Evolutionary conservation across 2,329 filamentous ascomycete genomes (phyloP).

Genomic region (Fusarium protoensiforme): DNA sequence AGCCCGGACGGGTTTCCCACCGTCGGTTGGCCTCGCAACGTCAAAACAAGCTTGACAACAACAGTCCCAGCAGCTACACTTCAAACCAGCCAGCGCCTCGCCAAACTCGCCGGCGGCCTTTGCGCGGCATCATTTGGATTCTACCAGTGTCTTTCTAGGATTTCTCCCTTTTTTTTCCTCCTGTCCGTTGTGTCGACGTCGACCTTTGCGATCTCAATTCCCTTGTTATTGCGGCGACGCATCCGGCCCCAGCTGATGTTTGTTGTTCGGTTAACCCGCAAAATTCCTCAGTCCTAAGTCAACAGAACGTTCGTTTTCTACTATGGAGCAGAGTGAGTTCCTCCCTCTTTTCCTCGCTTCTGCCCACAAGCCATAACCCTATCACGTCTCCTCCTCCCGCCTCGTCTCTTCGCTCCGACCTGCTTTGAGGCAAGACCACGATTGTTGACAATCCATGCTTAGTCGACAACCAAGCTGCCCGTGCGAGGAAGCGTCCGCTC

Average conservation of each 20-base stretch:
- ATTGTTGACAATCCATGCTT: slow-evolving; percentile 31
- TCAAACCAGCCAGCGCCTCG: slow-evolving; percentile 44
- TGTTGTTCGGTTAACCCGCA: slow-evolving; percentile 50
- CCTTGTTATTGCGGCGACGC: slow-evolving; percentile 44
- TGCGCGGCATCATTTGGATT: slow-evolving; percentile 28
- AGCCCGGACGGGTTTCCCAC: slow-evolving; percentile 44
- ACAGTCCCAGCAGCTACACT: slow-evolving; percentile 45
- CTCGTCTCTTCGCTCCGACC: neutral
- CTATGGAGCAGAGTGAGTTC: slow-evolving; percentile 52
- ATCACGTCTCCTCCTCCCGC: slow-evolving; percentile 15
- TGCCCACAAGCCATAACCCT: slow-evolving; percentile 19
- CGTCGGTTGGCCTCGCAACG: slow-evolving; percentile 58
- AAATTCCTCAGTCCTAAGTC: slow-evolving; percentile 42
- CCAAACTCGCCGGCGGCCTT: slow-evolving; percentile 28
- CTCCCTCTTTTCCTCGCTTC: slow-evolving; percentile 26
- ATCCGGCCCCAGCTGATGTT: slow-evolving; percentile 51
- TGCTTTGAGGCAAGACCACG: slow-evolving; percentile 22
- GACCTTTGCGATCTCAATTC: slow-evolving; percentile 1
- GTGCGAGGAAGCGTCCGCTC: slow-evolving; percentile 60
- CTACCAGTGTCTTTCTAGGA: slow-evolving; percentile 1
- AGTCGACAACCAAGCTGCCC: slow-evolving; percentile 46
- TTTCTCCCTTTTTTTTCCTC: slow-evolving; percentile 27
- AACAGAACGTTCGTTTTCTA: slow-evolving; percentile 44
- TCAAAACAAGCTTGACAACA: slow-evolving; percentile 54
- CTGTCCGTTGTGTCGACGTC: slow-evolving; percentile 1